These are phyloP conservation scores for Craterostigma plantagineum DNA, from an alignment of 257 asterid species.

Conservation along the genomic window DNA sequence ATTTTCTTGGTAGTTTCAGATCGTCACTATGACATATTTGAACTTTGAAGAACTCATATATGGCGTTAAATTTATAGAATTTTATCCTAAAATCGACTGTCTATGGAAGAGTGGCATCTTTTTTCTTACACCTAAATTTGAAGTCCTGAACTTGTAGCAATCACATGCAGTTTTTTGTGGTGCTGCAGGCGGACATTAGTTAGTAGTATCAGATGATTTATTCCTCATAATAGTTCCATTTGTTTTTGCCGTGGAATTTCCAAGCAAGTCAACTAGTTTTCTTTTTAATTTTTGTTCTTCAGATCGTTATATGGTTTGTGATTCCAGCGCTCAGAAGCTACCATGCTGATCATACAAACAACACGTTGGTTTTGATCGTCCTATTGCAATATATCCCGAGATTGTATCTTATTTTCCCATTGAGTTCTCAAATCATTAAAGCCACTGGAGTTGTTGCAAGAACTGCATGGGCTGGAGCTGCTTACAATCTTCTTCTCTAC, in stretches of 20 bases:
- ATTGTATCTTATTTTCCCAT: conserved; percentile 56
- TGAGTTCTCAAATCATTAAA: conserved; percentile 58
- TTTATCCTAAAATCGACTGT: too few relatives aligned
- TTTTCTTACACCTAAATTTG: too few relatives aligned
- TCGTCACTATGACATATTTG: too few relatives aligned
- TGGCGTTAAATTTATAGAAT: too few relatives aligned
- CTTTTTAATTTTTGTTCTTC: conserved; percentile 10
- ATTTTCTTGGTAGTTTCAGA: conserved; percentile 1
- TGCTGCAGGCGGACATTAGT: too few relatives aligned
- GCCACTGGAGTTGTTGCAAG: conserved; percentile 79
- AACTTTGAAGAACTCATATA: too few relatives aligned
- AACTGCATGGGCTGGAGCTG: conserved; percentile 98
- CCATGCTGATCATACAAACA: conserved; percentile 56
- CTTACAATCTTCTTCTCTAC: conserved; percentile 79
- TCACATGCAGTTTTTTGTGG: too few relatives aligned
- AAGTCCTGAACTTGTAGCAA: too few relatives aligned
- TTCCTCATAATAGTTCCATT: background rate
- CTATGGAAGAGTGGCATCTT: too few relatives aligned
- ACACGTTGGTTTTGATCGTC: conserved; percentile 78
- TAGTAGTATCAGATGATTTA: background rate
- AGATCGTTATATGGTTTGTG: conserved; percentile 65
- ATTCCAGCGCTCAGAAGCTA: conserved; percentile 49
- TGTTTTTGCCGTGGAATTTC: too few relatives aligned
- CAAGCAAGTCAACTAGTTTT: too few relatives aligned
- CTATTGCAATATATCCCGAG: conserved; percentile 77